These are phyloP conservation scores for Amanita pseudoporphyria DNA, from an alignment of 768 basidiomycete genomes.

Conservation along the genomic window DNA sequence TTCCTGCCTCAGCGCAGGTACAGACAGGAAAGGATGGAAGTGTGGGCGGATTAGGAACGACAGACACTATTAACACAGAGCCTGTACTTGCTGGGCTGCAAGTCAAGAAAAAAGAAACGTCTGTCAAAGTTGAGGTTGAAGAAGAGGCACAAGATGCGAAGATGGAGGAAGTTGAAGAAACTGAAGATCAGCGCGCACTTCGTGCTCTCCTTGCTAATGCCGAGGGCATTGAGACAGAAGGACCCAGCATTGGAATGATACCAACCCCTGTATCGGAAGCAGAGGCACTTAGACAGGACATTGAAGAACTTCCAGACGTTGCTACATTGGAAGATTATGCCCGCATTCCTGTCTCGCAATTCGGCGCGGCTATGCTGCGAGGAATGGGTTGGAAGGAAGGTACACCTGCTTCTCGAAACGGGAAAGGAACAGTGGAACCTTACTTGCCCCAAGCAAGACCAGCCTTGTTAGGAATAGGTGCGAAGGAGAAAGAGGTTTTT, in stretches of 20 bases:
- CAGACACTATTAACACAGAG: slow-evolving; percentile 69
- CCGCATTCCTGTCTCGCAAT: slow-evolving; percentile 85
- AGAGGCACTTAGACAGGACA: slow-evolving; percentile 79
- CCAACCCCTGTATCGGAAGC: slow-evolving; percentile 59
- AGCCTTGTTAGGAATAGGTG: slow-evolving; percentile 85
- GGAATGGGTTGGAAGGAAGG: slow-evolving; percentile 98
- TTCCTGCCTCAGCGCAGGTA: slow-evolving; percentile 53
- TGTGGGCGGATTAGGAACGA: slow-evolving; percentile 68
- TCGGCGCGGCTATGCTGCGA: slow-evolving; percentile 85
- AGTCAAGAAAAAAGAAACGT: slow-evolving; percentile 24
- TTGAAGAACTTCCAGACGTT: slow-evolving; percentile 65
- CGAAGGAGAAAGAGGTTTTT: slow-evolving; percentile 71
- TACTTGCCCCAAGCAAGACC: slow-evolving; percentile 80
- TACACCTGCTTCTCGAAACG: slow-evolving; percentile 55
- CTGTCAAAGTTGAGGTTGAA: slow-evolving; percentile 13
- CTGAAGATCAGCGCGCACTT: slow-evolving; percentile 75
- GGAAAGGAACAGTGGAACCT: slow-evolving; percentile 60
- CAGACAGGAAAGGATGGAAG: slow-evolving; percentile 58
- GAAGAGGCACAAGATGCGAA: slow-evolving; percentile 12
- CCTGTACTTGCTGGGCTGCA: slow-evolving; percentile 65
- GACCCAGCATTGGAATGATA: slow-evolving; percentile 52
- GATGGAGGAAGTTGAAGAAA: slow-evolving; percentile 31
- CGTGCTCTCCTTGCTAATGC: slow-evolving; percentile 64
- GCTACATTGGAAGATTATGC: slow-evolving; percentile 81
- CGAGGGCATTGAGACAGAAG: slow-evolving; percentile 28